Percentiles rank a stretch among this genome's conserved stretches.
These are phyloP conservation scores for Trichophyton rubrum DNA, from an alignment of 2,329 filamentous ascomycete species.

Conservation along the genomic window DNA sequence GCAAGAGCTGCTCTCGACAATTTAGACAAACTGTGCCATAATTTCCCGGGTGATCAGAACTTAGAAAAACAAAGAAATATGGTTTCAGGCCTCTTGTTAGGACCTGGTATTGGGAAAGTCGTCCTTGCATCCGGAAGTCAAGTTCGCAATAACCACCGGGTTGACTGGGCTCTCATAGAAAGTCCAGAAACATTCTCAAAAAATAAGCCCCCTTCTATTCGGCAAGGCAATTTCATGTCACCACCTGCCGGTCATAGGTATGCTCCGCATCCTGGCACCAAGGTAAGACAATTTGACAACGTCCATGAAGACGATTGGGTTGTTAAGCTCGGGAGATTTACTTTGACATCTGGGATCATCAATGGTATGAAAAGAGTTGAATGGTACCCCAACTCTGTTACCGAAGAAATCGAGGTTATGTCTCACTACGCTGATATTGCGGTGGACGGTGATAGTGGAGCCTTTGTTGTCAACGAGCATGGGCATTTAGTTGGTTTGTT, in stretches of 20 bases:
- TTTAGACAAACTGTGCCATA: background rate
- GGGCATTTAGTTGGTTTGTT: constrained; percentile 1
- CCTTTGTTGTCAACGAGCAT: background rate
- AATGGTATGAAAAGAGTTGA: background rate
- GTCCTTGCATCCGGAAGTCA: background rate
- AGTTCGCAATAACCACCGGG: background rate
- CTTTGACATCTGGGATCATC: background rate
- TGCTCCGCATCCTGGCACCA: background rate
- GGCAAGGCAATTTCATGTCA: background rate
- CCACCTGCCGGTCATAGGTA: background rate
- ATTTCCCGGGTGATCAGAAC: background rate
- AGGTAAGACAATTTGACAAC: background rate
- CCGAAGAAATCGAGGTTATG: background rate
- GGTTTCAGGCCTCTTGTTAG: background rate
- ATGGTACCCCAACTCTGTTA: background rate
- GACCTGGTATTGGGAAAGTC: background rate
- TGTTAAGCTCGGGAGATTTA: background rate
- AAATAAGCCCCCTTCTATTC: background rate
- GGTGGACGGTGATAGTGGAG: background rate
- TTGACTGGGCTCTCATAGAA: constrained; percentile 2
- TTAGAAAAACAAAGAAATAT: background rate
- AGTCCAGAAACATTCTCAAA: background rate
- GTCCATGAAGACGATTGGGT: background rate
- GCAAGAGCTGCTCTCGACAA: background rate
- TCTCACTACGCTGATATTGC: background rate